These are phyloP conservation scores for Myxozyma vanderwaltii DNA, from an alignment of 805 yeast species.

Conservation along the genomic window DNA sequence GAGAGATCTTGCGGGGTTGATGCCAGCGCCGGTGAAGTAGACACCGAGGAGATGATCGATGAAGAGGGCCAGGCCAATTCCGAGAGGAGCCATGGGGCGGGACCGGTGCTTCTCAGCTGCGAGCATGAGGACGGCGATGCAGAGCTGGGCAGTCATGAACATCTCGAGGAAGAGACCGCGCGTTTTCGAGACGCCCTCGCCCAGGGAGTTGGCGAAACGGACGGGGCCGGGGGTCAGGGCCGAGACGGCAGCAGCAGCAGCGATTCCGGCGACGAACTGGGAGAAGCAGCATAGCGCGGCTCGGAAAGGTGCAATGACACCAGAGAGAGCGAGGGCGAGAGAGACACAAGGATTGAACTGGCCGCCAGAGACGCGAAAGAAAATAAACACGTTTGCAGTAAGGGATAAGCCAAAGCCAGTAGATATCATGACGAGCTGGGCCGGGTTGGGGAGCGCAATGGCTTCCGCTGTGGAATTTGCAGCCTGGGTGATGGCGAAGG, in stretches of 20 bases:
- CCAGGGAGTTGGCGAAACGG: slow-evolving; percentile 68
- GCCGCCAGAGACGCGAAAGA: slow-evolving; percentile 82
- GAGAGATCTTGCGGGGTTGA: slow-evolving; percentile 86
- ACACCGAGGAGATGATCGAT: slow-evolving; percentile 80
- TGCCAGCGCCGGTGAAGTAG: slow-evolving; percentile 86
- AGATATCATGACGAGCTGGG: slow-evolving; percentile 74
- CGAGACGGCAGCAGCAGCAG: slow-evolving; percentile 86
- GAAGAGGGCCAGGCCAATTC: slow-evolving; percentile 79
- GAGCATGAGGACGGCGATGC: slow-evolving; percentile 74
- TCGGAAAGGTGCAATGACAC: slow-evolving; percentile 73
- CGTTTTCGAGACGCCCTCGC: slow-evolving; percentile 68
- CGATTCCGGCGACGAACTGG: slow-evolving; percentile 83
- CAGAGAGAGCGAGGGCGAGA: slow-evolving; percentile 65
- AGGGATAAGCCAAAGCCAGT: slow-evolving; percentile 87
- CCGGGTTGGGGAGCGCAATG: slow-evolving; percentile 57
- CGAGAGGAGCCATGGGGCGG: slow-evolving; percentile 77
- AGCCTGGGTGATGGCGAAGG: slow-evolving; percentile 78
- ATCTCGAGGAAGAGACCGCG: slow-evolving; percentile 83
- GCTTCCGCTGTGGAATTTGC: slow-evolving; percentile 57
- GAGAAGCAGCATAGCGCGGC: slow-evolving; percentile 64
- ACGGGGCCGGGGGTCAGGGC: slow-evolving; percentile 84
- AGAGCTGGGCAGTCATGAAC: slow-evolving; percentile 72
- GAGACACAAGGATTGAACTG: slow-evolving; percentile 90
- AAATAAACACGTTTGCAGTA: slow-evolving; percentile 67
- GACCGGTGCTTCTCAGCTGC: slow-evolving; percentile 82